Evolutionary conservation across 495 filamentous ascomycete species (phyloP), one percentile per base, ranked within the genome.

Genomic region (Trichocladium uniseriatum): DNA sequence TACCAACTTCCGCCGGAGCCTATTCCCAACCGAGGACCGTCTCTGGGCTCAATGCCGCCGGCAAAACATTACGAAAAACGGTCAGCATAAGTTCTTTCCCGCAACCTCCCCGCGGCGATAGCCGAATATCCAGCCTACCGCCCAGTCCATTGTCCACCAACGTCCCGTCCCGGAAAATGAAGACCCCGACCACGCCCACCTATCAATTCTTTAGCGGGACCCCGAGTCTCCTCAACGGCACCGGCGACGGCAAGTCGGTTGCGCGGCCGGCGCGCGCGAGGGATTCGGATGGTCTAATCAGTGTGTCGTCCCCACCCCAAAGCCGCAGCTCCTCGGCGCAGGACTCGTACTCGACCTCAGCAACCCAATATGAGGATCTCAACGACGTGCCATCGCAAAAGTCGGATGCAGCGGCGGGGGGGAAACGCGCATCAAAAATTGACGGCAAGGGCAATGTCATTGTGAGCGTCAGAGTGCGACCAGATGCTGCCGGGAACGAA

Each of bases 381-480:
- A 74, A 73, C 10, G 83, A 86, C 19, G 64, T 55, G n/a, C 36
- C 60, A 13, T 54, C 72, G 60, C 53, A 62, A 76, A 55, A 66
- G 64, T 48, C 59, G 38, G 66, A 62, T 10, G 45, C 60, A 38
- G 45, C 54, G 11, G 41, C 65, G 13, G 63, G 67, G 20, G 71
- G 75, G 35, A 75, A 69, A 46, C 63, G 69, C 5, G 24, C 56
- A 20, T 78, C 74, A 15, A 78, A 68, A 55, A 7, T 62, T 31
- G 87, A 96, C 50, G 77, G 72, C 16, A 97, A 95, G 62, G 92
- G 94, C 3, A 97, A 97, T 67, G 92, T 98, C 24, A 72, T 97
- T 51, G 90, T 98, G 51, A 97, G 92, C 59, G 90, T 98, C 41
- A 78, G 92, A 51, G 88, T 97, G 38, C 79, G 94, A 40, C 92